phyloP scores from a whole-genome alignment of 306 rosid genomes.

The Rosa multiflora region DNA sequence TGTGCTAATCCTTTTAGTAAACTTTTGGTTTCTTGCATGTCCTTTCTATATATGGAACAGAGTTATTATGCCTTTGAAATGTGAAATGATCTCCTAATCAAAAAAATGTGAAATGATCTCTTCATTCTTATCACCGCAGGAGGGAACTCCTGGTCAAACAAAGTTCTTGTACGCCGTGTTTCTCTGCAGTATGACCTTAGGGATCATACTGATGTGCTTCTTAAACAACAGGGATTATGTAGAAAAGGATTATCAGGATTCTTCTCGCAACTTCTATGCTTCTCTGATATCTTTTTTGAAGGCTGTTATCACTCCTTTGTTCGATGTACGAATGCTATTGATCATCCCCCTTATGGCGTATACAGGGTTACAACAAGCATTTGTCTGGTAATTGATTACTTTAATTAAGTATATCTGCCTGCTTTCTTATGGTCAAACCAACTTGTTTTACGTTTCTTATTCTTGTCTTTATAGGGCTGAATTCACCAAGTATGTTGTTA shows the following conservation, averaged over 20 bases:
- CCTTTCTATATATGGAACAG: neutral
- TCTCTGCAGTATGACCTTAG: slow-evolving; percentile 69
- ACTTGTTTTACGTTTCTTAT: slow-evolving; percentile 17
- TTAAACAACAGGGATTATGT: slow-evolving; percentile 48
- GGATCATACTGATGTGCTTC: slow-evolving; percentile 75
- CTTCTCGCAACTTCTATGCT: slow-evolving; percentile 37
- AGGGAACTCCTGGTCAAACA: slow-evolving; percentile 53
- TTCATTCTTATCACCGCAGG: slow-evolving; percentile 50
- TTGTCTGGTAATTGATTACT: slow-evolving; percentile 69
- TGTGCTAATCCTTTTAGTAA: slow-evolving; percentile 12
- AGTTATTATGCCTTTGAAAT: neutral
- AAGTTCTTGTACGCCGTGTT: slow-evolving; percentile 69
- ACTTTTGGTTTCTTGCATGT: neutral
- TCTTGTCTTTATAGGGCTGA: slow-evolving; percentile 57
- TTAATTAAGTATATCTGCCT: slow-evolving; percentile 21
- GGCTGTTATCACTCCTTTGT: slow-evolving; percentile 53
- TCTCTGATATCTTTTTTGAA: slow-evolving; percentile 50
- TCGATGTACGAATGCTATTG: slow-evolving; percentile 69
- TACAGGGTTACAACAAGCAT: slow-evolving; percentile 95
- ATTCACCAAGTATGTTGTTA: slow-evolving; percentile 71
- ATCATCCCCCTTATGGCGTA: slow-evolving; percentile 82
- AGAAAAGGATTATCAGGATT: slow-evolving; percentile 31
- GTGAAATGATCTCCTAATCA: neutral
- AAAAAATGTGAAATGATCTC: slow-evolving; percentile 5
- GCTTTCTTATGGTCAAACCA: slow-evolving; percentile 21